Evolutionary conservation across 257 asterid genomes (phyloP).

Genomic region (Solanum corneliomulleri): DNA sequence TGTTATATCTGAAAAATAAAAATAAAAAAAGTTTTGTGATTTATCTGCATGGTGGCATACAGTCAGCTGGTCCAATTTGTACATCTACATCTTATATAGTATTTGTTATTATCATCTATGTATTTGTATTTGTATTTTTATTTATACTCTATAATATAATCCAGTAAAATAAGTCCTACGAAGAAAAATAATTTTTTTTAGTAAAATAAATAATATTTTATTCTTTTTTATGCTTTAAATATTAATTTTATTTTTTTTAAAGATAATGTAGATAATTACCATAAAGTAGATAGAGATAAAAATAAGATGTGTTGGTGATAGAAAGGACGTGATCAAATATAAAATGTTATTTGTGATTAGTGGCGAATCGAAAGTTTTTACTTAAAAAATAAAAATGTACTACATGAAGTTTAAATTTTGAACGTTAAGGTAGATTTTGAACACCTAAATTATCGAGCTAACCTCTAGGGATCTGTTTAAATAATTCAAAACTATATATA

Average conservation of each 20-base stretch:
- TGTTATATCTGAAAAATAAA: not conserved
- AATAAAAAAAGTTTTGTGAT: not conserved
- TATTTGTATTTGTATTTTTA: not conserved
- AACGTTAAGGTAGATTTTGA: too few species aligned
- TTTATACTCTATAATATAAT: not conserved
- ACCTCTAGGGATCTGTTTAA: not conserved
- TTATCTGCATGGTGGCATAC: not conserved
- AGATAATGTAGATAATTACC: not conserved
- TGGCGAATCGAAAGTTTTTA: too few species aligned
- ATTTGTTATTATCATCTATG: not conserved
- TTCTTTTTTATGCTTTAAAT: not conserved
- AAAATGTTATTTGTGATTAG: not conserved
- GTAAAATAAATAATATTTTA: accelerated
- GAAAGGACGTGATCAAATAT: too few species aligned
- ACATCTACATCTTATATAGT: not conserved
- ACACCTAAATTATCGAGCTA: not conserved
- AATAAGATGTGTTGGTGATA: not conserved
- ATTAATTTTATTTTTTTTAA: not conserved
- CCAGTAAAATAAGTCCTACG: not conserved
- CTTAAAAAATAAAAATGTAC: too few species aligned
- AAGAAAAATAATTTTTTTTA: not conserved
- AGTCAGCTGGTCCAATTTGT: not conserved
- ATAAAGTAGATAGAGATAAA: not conserved
- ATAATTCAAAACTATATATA: too few species aligned
- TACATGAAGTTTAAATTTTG: too few species aligned